phyloP scores from a whole-genome alignment of 148 eudicot genomes.

The Drosera capensis region DNA sequence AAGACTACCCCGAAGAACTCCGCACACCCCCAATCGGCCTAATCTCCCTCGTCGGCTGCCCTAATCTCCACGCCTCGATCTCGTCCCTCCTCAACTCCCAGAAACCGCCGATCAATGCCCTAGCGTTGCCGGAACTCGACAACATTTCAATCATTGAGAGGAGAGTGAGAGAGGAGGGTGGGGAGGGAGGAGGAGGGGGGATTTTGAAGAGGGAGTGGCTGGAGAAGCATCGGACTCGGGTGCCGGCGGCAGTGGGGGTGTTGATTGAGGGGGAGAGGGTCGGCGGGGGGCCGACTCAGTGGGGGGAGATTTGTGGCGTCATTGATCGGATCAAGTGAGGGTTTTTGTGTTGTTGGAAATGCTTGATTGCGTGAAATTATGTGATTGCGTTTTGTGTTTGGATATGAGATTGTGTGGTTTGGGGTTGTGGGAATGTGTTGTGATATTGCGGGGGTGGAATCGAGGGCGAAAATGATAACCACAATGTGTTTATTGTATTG shows the following conservation, averaged over 20 bases:
- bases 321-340: constrained; percentile 84
- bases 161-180: neutral
- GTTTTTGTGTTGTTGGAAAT: no score
- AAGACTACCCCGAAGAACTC: constrained; percentile 81
- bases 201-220: constrained; percentile 78
- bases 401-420: no score
- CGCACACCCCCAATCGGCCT: constrained; percentile 88
- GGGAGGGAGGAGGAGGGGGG: constrained; percentile 13
- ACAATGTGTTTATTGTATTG: no score
- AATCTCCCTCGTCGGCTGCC: constrained; percentile 45
- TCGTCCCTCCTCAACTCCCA: constrained; percentile 64
- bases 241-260: constrained; percentile 68
- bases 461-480: no score
- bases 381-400: no score
- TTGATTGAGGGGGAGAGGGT: constrained; percentile 43
- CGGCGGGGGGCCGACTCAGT: constrained; percentile 80
- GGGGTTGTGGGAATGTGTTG: no score
- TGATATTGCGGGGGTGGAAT: no score
- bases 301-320: constrained; percentile 71
- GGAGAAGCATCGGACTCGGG: constrained; percentile 63
- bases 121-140: constrained; percentile 80
- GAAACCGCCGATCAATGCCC: constrained; percentile 80
- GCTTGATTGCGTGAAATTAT: no score
- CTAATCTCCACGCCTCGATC: constrained; percentile 58
- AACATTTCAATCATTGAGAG: constrained; percentile 46